Conservation (phyloP, 75 land plant species). For the Pinus tabuliformis region DNA sequence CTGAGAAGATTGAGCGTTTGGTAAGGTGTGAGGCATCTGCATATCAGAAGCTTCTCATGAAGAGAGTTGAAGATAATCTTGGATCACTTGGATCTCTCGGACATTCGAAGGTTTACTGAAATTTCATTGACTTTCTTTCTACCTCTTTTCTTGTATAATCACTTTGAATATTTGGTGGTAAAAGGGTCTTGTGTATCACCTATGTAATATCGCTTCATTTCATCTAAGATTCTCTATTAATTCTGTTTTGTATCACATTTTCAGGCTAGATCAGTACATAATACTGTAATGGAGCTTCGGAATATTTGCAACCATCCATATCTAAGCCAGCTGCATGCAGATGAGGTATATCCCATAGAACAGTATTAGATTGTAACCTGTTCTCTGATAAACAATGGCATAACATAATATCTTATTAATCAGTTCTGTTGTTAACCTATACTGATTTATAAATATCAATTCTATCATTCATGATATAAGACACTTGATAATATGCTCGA, state of each 20-base stretch:
- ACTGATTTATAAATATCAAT: not conserved
- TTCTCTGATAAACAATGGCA: not conserved
- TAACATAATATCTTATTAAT: not conserved
- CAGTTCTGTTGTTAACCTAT: not conserved
- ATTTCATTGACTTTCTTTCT: not conserved
- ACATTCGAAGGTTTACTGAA: constrained; percentile 57
- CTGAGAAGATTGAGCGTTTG: constrained; percentile 96
- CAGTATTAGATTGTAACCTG: not conserved
- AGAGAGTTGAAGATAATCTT: constrained; percentile 97
- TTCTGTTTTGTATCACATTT: not conserved
- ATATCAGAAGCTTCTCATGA: constrained; percentile 96
- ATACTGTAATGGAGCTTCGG: constrained; percentile 99
- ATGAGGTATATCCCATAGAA: constrained; percentile 56
- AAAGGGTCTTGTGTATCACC: not conserved
- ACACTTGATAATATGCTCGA: not conserved
- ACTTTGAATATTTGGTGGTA: not conserved
- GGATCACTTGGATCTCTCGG: constrained; percentile 80
- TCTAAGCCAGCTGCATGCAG: constrained; percentile 95
- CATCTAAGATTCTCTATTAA: not conserved
- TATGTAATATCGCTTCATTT: not conserved
- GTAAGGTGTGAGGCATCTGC: constrained; percentile 98
- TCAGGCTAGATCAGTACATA: constrained; percentile 92
- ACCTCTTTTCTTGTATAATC: not conserved
- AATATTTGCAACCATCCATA: constrained; percentile 99
- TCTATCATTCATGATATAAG: not conserved